Evolutionary conservation across 2,329 filamentous ascomycete genomes (phyloP).

Genomic region (Diaporthe helianthi): DNA sequence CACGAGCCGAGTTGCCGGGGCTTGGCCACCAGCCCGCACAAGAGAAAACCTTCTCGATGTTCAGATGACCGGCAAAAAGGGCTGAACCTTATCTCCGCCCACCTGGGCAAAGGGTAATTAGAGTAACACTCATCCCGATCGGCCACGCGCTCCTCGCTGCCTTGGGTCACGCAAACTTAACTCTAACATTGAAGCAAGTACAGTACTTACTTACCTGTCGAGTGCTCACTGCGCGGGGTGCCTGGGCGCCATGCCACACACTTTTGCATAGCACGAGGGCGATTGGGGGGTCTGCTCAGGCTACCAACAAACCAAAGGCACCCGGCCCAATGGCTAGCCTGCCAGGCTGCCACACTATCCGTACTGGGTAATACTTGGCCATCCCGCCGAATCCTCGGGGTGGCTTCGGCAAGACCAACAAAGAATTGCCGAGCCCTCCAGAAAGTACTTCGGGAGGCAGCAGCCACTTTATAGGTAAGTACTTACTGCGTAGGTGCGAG

Average conservation of each 20-base stretch:
- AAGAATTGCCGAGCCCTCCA: background rate
- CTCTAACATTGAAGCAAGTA: too few relatives aligned
- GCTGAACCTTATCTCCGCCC: conserved; percentile 8
- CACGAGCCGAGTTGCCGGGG: conserved; percentile 19
- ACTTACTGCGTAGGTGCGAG: background rate
- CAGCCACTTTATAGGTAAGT: background rate
- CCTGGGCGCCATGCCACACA: conserved; percentile 2
- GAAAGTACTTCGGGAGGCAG: background rate
- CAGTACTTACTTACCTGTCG: background rate
- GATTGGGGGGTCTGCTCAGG: background rate
- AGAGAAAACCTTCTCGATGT: background rate
- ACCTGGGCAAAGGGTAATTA: too few relatives aligned
- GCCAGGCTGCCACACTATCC: too few relatives aligned
- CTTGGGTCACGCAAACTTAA: background rate
- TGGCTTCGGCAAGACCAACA: background rate
- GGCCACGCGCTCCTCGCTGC: background rate
- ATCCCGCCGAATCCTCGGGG: conserved; percentile 3
- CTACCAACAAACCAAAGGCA: background rate
- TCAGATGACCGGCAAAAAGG: conserved; percentile 20
- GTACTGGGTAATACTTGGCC: too few relatives aligned
- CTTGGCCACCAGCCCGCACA: conserved; percentile 11
- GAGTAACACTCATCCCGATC: conserved; percentile 7
- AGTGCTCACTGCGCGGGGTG: too few relatives aligned
- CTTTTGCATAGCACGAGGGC: too few relatives aligned
- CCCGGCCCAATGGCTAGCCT: too few relatives aligned